phyloP scores from a whole-genome alignment of 73 alveolate species.

The Durusdinium trenchii region DNA sequence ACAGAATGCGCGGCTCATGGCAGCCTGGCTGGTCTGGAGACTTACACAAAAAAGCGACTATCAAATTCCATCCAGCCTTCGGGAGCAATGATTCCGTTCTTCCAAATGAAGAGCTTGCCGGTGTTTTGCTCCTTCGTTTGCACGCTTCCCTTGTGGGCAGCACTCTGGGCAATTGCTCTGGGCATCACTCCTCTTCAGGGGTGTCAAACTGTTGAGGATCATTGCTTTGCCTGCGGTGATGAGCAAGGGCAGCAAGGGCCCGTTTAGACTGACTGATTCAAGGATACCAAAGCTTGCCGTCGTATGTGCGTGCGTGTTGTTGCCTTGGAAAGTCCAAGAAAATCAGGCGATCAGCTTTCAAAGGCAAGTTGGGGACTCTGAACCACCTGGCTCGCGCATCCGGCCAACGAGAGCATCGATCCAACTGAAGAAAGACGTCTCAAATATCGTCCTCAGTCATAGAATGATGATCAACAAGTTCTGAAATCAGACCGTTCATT shows the following conservation, averaged over 20 bases:
- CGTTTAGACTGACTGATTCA: neutral
- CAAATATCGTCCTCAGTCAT: neutral
- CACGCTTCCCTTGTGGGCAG: too few species aligned
- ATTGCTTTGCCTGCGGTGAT: constrained; percentile 62
- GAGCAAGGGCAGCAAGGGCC: neutral
- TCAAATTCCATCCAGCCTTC: constrained; percentile 35
- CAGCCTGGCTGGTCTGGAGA: constrained; percentile 4
- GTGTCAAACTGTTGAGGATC: constrained; percentile 94
- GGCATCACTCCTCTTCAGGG: constrained; percentile 78
- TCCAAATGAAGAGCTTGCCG: constrained; percentile 85
- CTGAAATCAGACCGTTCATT: too few species aligned
- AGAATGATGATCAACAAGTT: too few species aligned
- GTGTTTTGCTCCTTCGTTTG: constrained; percentile 84
- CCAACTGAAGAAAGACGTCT: neutral
- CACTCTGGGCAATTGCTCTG: too few species aligned
- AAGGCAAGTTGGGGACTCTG: constrained; percentile 78
- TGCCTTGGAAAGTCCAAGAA: constrained; percentile 87
- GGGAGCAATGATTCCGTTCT: constrained; percentile 75
- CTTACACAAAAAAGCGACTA: neutral
- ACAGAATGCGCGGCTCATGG: constrained; percentile 87
- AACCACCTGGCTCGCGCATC: constrained; percentile 44
- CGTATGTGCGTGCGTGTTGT: neutral
- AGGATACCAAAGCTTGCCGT: neutral
- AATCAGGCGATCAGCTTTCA: constrained; percentile 80
- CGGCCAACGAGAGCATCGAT: too few species aligned